A percentile compares a stretch with the other conserved stretches of the same genome.
Conservation (phyloP, 108 stramenopile species). For the Nitzschia palea region DNA sequence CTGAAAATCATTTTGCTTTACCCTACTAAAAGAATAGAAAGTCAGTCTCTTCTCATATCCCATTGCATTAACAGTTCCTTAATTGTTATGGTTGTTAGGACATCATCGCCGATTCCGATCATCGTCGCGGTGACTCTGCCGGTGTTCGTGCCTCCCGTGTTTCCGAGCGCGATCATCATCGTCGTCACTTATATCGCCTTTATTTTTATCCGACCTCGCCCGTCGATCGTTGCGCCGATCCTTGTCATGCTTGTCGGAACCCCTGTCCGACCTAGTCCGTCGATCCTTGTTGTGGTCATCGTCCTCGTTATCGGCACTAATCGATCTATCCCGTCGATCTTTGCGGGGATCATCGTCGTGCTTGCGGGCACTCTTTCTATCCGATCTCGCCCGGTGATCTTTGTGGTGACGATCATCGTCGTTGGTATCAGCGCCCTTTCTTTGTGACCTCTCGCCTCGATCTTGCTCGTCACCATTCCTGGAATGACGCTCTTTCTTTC, state of each 20-base stretch:
- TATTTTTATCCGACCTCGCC: not conserved
- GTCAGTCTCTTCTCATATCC: no score
- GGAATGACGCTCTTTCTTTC: not conserved
- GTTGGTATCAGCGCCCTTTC: not conserved
- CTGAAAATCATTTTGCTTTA: no score
- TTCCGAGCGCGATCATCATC: not conserved
- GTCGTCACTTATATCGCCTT: not conserved
- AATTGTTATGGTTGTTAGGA: no score
- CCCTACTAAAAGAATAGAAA: slow-evolving; percentile 2
- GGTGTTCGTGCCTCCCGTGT: not conserved
- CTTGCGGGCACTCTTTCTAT: not conserved
- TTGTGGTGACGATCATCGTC: not conserved
- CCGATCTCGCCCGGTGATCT: not conserved
- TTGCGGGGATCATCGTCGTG: no score
- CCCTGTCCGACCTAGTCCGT: no score
- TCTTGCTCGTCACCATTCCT: no score
- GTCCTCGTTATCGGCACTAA: no score
- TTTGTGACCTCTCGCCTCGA: not conserved
- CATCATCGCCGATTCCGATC: slow-evolving; percentile 3
- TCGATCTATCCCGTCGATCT: no score
- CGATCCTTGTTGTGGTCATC: no score
- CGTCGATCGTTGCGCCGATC: not conserved
- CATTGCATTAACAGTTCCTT: no score
- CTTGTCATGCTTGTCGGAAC: not conserved
- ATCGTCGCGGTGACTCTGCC: not conserved